A percentile compares a stretch with the other conserved stretches of the same genome.
These are phyloP conservation scores for Aspergillus fructus DNA, from an alignment of 2,329 filamentous ascomycete genomes.

Conservation along the genomic window DNA sequence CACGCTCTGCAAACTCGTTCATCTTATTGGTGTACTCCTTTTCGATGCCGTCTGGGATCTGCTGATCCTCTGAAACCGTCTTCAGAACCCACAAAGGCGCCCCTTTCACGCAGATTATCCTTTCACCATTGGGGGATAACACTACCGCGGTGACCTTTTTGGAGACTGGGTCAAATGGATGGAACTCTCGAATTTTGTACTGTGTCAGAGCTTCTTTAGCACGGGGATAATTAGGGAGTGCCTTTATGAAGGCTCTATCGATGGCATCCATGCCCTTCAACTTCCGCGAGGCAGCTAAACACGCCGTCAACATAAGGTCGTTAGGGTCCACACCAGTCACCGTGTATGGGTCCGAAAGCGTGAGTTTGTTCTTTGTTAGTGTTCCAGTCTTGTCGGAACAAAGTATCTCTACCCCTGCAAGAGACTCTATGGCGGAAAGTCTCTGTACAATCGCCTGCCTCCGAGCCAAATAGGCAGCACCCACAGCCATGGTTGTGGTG, in stretches of 20 bases:
- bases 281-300: constrained; percentile 85
- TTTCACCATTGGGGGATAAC: constrained; percentile 77
- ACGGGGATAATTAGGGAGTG: constrained; percentile 75
- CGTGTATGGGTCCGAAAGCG: constrained; percentile 79
- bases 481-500: constrained; percentile 92
- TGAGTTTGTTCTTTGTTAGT: constrained; percentile 91
- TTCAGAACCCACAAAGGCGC: constrained; percentile 84
- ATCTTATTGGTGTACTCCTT: constrained; percentile 90
- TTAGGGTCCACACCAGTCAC: constrained; percentile 79
- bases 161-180: constrained; percentile 87
- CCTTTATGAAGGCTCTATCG: constrained; percentile 91
- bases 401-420: constrained; percentile 89
- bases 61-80: constrained; percentile 82
- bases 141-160: constrained; percentile 89
- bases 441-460: constrained; percentile 94
- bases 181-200: constrained; percentile 82
- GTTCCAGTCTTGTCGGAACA: constrained; percentile 95
- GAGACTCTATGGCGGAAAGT: constrained; percentile 85
- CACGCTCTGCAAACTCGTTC: constrained; percentile 85
- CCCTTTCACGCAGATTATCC: constrained; percentile 86
- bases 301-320: constrained; percentile 90
- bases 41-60: constrained; percentile 73
- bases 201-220: constrained; percentile 78
- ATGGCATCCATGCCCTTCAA: constrained; percentile 95
- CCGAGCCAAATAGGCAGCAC: constrained; percentile 86